phyloP scores from a whole-genome alignment of 352 stramenopile genomes.

The Globisporangium nodosum region DNA sequence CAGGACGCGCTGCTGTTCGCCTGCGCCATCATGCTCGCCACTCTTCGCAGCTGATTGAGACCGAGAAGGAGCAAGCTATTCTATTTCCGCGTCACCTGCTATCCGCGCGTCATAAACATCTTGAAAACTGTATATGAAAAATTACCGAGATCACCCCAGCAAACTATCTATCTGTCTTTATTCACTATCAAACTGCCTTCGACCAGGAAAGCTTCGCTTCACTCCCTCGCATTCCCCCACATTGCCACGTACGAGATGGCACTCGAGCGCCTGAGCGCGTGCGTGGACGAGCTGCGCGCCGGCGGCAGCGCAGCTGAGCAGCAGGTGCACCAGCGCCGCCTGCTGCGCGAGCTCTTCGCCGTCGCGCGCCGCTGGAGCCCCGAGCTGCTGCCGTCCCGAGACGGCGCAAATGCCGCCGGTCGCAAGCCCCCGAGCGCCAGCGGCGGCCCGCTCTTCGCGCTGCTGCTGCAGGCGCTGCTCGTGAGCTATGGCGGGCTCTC shows the following conservation, averaged over 20 bases:
- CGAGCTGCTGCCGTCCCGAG: conserved; percentile 18
- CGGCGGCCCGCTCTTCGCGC: conserved; percentile 45
- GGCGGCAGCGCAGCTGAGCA: conserved; percentile 23
- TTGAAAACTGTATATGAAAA: no score
- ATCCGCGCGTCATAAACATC: no score
- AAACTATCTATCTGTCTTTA: no score
- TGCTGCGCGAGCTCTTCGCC: conserved; percentile 51
- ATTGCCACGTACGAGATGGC: conserved; percentile 20
- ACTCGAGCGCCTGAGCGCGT: conserved; percentile 38
- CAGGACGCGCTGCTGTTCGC: conserved; percentile 37
- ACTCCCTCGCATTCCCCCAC: neutral
- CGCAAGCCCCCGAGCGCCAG: conserved; percentile 19
- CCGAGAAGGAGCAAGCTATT: no score
- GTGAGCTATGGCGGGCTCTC: conserved; percentile 57
- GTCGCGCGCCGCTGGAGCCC: conserved; percentile 56
- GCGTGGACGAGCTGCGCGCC: conserved; percentile 39
- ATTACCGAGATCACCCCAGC: no score
- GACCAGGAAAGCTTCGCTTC: no score
- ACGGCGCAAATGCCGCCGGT: conserved; percentile 12
- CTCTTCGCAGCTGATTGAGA: no score
- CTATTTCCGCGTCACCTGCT: no score
- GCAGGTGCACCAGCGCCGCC: conserved; percentile 25
- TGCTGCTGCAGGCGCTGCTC: conserved; percentile 58
- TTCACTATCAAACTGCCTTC: no score
- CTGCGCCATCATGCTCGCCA: conserved; percentile 40